phyloP scores from a whole-genome alignment of 345 rosid genomes.

The Eucalyptus caleyi region DNA sequence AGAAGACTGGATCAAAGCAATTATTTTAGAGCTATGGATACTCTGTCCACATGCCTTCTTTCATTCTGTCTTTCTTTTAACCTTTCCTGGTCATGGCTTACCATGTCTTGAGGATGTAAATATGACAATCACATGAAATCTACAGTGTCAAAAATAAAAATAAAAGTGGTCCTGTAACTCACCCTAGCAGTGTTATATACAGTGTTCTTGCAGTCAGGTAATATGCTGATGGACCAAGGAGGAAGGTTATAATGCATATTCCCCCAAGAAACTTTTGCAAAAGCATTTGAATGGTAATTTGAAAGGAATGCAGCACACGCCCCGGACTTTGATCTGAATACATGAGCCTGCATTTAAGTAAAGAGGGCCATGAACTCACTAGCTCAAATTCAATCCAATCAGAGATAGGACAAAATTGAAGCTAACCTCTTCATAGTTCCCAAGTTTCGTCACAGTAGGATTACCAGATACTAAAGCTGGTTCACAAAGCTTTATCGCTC shows the following conservation, averaged over 20 bases:
- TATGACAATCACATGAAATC: not conserved
- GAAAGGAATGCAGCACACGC: constrained; percentile 95
- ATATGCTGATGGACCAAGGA: constrained; percentile 98
- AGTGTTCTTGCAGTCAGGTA: constrained; percentile 97
- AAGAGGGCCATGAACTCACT: not conserved
- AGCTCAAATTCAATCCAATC: not conserved
- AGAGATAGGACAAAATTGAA: not conserved
- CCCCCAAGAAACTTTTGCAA: constrained; percentile 63
- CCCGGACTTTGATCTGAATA: constrained; percentile 58
- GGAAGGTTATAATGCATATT: constrained; percentile 84
- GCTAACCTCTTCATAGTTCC: constrained; percentile 80
- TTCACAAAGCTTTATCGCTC: constrained; percentile 87
- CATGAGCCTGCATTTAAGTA: constrained; percentile 58
- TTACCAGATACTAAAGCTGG: constrained; percentile 71
- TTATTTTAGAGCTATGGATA: not conserved
- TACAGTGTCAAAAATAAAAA: not conserved
- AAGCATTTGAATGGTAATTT: constrained; percentile 57
- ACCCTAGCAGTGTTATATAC: constrained; percentile 98
- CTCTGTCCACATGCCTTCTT: not conserved
- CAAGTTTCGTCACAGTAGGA: constrained; percentile 56
- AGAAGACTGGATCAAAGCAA: not conserved
- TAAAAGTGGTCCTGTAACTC: not conserved
- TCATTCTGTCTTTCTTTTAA: not conserved
- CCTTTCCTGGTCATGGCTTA: not conserved
- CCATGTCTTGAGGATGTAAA: not conserved